Evolutionary conservation across 768 basidiomycete species (phyloP).

Genomic region (Pisolithus orientalis): DNA sequence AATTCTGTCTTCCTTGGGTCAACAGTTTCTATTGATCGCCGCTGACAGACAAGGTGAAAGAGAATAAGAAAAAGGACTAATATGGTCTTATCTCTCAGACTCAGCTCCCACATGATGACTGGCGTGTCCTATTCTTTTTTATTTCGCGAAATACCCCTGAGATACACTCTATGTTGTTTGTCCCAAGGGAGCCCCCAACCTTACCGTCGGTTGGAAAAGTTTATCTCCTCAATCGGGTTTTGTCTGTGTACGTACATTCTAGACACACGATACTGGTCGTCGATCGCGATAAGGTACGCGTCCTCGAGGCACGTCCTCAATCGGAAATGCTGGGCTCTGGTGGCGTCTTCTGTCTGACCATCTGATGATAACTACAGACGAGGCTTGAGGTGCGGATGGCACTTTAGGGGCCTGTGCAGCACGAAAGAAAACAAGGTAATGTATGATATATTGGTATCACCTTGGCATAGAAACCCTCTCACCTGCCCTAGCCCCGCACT

Average conservation of each 20-base stretch:
- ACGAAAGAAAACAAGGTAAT: background rate
- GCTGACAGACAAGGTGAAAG: conserved; percentile 23
- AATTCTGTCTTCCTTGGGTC: conserved; percentile 12
- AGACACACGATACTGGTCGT: conserved; percentile 9
- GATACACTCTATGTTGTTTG: conserved; percentile 3
- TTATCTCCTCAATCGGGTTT: conserved; percentile 52
- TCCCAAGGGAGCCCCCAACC: background rate
- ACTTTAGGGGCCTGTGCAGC: background rate
- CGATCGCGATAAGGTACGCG: conserved; percentile 24
- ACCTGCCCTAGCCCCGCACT: background rate
- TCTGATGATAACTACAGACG: conserved; percentile 9
- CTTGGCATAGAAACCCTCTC: background rate
- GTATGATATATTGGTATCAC: background rate
- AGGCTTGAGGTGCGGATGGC: background rate
- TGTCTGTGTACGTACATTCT: conserved; percentile 24
- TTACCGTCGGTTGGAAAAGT: conserved; percentile 43
- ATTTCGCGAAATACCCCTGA: conserved; percentile 5
- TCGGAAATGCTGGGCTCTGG: conserved; percentile 2
- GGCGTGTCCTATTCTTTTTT: conserved; percentile 7
- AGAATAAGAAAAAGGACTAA: conserved; percentile 20
- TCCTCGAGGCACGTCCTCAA: conserved; percentile 20
- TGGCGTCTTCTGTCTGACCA: conserved; percentile 4
- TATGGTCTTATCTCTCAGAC: conserved; percentile 23
- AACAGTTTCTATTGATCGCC: conserved; percentile 32
- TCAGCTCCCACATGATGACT: conserved; percentile 12